Evolutionary conservation across 2,329 filamentous ascomycete species (phyloP).

Genomic region (Setomelanomma holmii): DNA sequence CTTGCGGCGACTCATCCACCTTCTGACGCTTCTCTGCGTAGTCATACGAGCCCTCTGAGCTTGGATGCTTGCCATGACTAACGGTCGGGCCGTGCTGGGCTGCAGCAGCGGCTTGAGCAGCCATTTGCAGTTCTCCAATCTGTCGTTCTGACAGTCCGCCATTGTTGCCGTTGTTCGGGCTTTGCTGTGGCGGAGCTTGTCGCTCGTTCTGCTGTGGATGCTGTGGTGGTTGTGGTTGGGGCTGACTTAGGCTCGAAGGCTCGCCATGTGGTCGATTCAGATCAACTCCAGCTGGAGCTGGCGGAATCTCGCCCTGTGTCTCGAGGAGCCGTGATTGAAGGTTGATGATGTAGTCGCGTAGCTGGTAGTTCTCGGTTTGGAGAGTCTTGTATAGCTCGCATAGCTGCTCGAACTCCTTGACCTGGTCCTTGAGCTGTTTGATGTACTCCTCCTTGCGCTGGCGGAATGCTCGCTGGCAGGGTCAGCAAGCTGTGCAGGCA

Average conservation of each 20-base stretch:
- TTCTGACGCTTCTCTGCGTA: conserved; percentile 48
- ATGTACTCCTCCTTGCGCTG: conserved; percentile 98
- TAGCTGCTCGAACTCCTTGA: conserved; percentile 78
- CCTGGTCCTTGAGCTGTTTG: conserved; percentile 94
- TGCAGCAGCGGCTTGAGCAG: conserved; percentile 44
- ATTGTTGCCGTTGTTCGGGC: conserved; percentile 33
- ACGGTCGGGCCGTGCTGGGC: conserved; percentile 41
- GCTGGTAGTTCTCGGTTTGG: conserved; percentile 85
- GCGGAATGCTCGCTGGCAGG: conserved; percentile 83
- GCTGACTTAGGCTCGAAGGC: conserved; percentile 31
- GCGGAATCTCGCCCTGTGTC: conserved; percentile 81
- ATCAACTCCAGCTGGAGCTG: conserved; percentile 80
- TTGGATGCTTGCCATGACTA: conserved; percentile 42
- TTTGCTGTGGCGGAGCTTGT: conserved; percentile 29
- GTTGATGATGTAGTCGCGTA: conserved; percentile 91
- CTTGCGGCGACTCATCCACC: conserved; percentile 41
- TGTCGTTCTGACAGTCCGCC: conserved; percentile 47
- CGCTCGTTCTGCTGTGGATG: conserved; percentile 31
- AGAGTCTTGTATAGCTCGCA: conserved; percentile 80
- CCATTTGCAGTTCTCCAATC: conserved; percentile 49
- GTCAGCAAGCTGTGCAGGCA: conserved; percentile 26
- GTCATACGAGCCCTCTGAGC: conserved; percentile 39
- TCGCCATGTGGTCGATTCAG: conserved; percentile 62
- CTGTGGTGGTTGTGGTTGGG: conserved; percentile 18
- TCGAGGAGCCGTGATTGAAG: conserved; percentile 88